Evolutionary conservation across 1,284 basidiomycete species (phyloP), one percentile per base, ranked within the genome.

Genomic region (Cryptococcus sp.): DNA sequence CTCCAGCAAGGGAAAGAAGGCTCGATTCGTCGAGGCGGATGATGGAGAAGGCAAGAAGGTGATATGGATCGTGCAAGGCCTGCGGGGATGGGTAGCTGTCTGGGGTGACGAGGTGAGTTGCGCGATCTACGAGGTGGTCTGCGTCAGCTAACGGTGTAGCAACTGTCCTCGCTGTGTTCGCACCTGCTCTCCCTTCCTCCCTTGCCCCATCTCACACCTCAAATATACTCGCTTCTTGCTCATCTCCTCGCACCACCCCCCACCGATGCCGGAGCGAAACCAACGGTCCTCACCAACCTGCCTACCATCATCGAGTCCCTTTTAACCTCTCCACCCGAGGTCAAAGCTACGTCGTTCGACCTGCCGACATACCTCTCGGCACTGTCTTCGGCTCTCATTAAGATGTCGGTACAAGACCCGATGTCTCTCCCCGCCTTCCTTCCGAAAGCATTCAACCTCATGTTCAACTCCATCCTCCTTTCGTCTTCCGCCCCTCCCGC

Each of bases 171-270:
- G 18, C 79, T 92, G 50, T 82, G 83, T 23, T 78, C 79, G 22
- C 75, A 81, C 12, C 79, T 95, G 24, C 81, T 94, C 14, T 76
- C 80, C 11, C 80, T 93, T 28, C 87, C 90, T 28, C 83, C 85
- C 43, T 76, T 89, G n/a, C 79, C 85, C 19, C 92, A 88, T 68
- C 79, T 95, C 42, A 85, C 90, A 1, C 83, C 88, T 68, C 82
- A 86, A 32, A 77, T 85, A 18, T 94, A 90, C 68, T 82, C 83
- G 25, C 79, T 88, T 42, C 78, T 95, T 51, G 80, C 87, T 25
- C 82, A 84, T 53, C 77, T 92, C 4, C 82, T 90, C 52, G 74
- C 81, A 5, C 68, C 72, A 18, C 71, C 74, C 1, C 73, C 75
- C 1, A 59, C 54, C 12, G 62, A 67, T 35, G 53, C 60, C 23